Evolutionary conservation across 805 yeast genomes (phyloP).

Genomic region (Starmerella floris): DNA sequence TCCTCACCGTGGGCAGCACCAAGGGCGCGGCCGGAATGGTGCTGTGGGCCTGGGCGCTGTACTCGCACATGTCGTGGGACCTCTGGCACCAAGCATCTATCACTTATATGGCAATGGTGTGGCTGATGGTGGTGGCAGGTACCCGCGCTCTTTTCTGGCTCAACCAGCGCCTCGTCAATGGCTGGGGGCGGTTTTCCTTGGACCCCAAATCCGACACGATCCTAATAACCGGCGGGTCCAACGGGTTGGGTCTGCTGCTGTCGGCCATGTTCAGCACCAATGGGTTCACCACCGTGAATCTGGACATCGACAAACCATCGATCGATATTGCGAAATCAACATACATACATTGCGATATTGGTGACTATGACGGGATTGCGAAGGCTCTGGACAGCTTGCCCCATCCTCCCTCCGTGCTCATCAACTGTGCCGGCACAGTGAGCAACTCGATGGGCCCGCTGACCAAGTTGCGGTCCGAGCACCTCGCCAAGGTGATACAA

Average conservation of each 20-base stretch:
- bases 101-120: neutral
- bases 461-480: slow-evolving; percentile 25
- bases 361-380: slow-evolving; percentile 33
- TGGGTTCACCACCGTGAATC: slow-evolving; percentile 12
- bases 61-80: slow-evolving; percentile 1
- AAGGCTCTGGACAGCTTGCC: slow-evolving; percentile 63
- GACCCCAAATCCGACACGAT: slow-evolving; percentile 11
- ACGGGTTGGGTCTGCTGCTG: slow-evolving; percentile 22
- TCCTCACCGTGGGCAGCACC: slow-evolving; percentile 13
- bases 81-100: neutral
- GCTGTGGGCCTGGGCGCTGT: slow-evolving; percentile 12
- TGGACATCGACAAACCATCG: slow-evolving; percentile 16
- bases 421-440: slow-evolving; percentile 83
- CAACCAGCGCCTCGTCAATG: slow-evolving; percentile 2
- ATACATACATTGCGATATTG: slow-evolving; percentile 11
- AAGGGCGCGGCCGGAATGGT: slow-evolving; percentile 14
- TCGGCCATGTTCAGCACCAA: slow-evolving; percentile 16
- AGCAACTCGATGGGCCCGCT: slow-evolving; percentile 39
- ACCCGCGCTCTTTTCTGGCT: neutral
- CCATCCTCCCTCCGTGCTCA: slow-evolving; percentile 53
- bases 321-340: slow-evolving; percentile 9
- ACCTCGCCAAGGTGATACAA: slow-evolving; percentile 42
- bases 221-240: slow-evolving; percentile 21
- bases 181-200: neutral
- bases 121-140: slow-evolving; percentile 3